Conservation (phyloP, 2,329 filamentous ascomycete genomes). For the Colletotrichum sp. region DNA sequence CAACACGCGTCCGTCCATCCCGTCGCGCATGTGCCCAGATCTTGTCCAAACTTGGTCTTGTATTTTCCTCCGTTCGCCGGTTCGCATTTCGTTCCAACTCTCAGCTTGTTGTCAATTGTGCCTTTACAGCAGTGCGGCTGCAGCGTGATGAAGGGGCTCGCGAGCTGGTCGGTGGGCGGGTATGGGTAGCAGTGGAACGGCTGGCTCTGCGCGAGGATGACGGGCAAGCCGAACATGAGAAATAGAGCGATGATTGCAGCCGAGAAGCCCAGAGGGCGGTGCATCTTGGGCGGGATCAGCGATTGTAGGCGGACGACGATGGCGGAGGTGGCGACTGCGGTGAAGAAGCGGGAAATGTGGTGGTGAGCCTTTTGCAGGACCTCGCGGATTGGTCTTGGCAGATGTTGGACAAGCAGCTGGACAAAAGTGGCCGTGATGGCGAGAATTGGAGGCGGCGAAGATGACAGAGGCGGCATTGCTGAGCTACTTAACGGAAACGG, state of each 20-base stretch:
- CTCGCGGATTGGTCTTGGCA: conserved; percentile 14
- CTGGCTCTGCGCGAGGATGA: conserved; percentile 13
- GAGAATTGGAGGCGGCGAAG: conserved; percentile 13
- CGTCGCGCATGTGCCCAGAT: conserved; percentile 15
- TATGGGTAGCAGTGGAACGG: conserved; percentile 22
- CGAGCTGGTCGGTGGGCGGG: not conserved
- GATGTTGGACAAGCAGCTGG: conserved; percentile 11
- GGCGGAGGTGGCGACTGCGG: not conserved
- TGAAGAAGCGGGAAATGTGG: not conserved
- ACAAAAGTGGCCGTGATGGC: conserved; percentile 17
- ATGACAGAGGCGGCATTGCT: not conserved
- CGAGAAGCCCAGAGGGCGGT: conserved; percentile 9
- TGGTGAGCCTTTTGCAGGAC: not conserved
- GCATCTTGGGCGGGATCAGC: conserved; percentile 12
- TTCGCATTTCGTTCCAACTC: conserved; percentile 7
- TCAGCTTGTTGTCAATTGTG: conserved; percentile 9
- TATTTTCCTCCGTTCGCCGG: conserved; percentile 7
- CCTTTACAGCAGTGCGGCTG: conserved; percentile 19
- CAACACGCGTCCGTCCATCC: conserved; percentile 19
- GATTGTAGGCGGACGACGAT: conserved; percentile 6
- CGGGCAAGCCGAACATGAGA: conserved; percentile 10
- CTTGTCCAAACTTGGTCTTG: conserved; percentile 21
- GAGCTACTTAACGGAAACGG: not conserved
- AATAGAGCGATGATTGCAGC: not conserved
- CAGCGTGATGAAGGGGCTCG: conserved; percentile 11